Evolutionary conservation across 139 green algal genomes (phyloP).

Genomic region (Dunaliella primolecta): DNA sequence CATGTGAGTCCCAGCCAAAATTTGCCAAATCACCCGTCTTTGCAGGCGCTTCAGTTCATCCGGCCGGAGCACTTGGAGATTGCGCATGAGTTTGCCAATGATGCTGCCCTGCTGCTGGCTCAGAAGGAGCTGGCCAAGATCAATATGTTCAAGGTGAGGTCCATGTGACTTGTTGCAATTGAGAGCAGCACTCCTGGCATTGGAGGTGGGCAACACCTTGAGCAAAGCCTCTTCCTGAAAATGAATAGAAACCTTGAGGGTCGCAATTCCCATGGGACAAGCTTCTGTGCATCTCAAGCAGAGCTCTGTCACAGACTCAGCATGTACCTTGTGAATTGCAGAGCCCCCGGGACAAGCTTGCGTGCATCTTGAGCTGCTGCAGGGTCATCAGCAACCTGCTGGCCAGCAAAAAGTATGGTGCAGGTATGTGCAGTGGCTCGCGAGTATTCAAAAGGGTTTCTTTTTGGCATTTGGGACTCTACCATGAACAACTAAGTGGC

Average conservation of each 20-base stretch:
- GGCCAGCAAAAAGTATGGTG: constrained; percentile 28
- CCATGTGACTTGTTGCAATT: too few relatives aligned
- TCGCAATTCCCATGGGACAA: too few relatives aligned
- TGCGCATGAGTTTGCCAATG: constrained; percentile 43
- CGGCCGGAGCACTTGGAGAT: constrained; percentile 85
- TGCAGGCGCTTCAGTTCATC: constrained; percentile 56
- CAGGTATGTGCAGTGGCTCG: constrained; percentile 22
- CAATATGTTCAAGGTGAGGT: constrained; percentile 75
- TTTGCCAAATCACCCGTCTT: too few relatives aligned
- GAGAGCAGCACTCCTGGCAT: too few relatives aligned
- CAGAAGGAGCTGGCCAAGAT: constrained; percentile 85
- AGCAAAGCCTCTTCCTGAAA: too few relatives aligned
- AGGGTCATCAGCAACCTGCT: constrained; percentile 82
- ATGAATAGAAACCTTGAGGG: too few relatives aligned
- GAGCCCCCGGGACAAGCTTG: constrained; percentile 94
- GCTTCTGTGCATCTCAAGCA: too few relatives aligned
- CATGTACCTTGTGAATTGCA: constrained; percentile 44
- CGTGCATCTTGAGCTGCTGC: constrained; percentile 91
- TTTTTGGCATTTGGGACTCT: too few relatives aligned
- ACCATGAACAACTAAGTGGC: too few relatives aligned
- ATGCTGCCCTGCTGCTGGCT: constrained; percentile 55
- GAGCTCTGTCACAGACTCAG: too few relatives aligned
- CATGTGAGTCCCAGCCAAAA: too few relatives aligned
- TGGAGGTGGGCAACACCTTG: neutral
- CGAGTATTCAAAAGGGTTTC: too few relatives aligned